Evolutionary conservation across 768 basidiomycete species (phyloP), one percentile per base, ranked within the genome.

Genomic region (Sarcodon aspratus): DNA sequence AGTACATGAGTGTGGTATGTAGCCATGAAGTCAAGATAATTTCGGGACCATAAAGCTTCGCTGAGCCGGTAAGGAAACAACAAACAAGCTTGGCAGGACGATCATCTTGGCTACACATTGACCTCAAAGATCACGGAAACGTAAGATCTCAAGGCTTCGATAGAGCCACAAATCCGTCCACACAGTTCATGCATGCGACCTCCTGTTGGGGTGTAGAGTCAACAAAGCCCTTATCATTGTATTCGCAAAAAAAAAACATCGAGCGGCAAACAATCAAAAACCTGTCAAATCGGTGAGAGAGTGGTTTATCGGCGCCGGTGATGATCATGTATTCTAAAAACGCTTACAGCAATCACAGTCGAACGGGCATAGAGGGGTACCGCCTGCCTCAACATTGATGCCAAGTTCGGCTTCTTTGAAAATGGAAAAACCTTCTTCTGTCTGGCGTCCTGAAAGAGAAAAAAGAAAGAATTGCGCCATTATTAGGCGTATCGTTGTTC

Each of bases 361-460:
- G 59, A 92, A 92, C 6, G 90, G 90, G 67, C 89, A 92, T 36
- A 85, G 63, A 3, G 85, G 76, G 0, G 66, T 64, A 87, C 89
- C 87, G 60, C 90, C 89, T 42, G 82, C 81, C 50, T 75, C 69
- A 49, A 74, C 68, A 37, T 65, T 65, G 46, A 92, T 80, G 12
- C 83, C 81, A 3, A 92, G 76, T 55, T 92, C 89, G 51, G 82
- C 82, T 64, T 88, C 89, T 59, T 86, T 88, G 63, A 82, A 92
- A 34, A 92, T 75, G 11, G 64, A 61, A 68, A 75, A 90, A 4
- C 89, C 90, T 59, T 92, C 90, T 50, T 80, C 83, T 0, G 89
- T 92, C 61, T 71, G 80, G 33, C 75, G 78, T 45, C 85, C 88
- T 90, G 57, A 18, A 33, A 35, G 47, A n/a, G 15, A 46, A n/a